phyloP scores from a whole-genome alignment of 2,329 filamentous ascomycete genomes.

The Ilyonectria destructans region DNA sequence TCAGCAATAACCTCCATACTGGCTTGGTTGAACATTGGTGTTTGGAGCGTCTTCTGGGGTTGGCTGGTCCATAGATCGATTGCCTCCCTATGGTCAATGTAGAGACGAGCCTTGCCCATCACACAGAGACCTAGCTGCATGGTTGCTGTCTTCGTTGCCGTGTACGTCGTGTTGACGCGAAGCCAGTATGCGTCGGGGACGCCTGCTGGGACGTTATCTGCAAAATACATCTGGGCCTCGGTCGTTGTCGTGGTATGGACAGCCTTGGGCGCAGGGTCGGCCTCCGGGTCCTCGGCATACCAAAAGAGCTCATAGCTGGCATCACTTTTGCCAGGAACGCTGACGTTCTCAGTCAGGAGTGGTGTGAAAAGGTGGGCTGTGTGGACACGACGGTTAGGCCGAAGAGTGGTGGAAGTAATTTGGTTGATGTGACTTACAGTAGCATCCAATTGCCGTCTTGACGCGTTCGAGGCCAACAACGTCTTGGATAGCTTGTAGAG shows the following conservation, averaged over 20 bases:
- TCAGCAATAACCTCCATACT: slow-evolving; percentile 39
- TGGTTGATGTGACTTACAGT: too few relatives aligned
- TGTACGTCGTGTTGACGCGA: slow-evolving; percentile 36
- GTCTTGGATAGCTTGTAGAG: slow-evolving; percentile 49
- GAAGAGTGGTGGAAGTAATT: not conserved
- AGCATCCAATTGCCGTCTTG: slow-evolving; percentile 12
- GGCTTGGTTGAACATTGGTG: slow-evolving; percentile 53
- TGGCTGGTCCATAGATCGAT: slow-evolving; percentile 54
- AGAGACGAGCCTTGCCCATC: slow-evolving; percentile 55
- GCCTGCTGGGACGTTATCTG: not conserved
- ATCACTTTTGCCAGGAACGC: too few relatives aligned
- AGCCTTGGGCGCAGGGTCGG: not conserved
- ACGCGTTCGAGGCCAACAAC: slow-evolving; percentile 32
- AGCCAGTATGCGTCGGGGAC: slow-evolving; percentile 28
- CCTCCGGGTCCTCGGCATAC: slow-evolving; percentile 5
- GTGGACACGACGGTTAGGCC: too few relatives aligned
- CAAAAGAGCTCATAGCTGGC: too few relatives aligned
- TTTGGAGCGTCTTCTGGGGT: slow-evolving; percentile 52
- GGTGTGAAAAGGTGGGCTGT: too few relatives aligned
- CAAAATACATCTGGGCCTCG: slow-evolving; percentile 24
- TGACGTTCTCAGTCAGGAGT: too few relatives aligned
- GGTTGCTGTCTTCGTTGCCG: not conserved
- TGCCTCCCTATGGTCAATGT: slow-evolving; percentile 52
- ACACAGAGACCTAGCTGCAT: slow-evolving; percentile 54
- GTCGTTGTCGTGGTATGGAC: slow-evolving; percentile 10